Evolutionary conservation across 805 yeast species (phyloP).

Genomic region (Starmerella asiatica): DNA sequence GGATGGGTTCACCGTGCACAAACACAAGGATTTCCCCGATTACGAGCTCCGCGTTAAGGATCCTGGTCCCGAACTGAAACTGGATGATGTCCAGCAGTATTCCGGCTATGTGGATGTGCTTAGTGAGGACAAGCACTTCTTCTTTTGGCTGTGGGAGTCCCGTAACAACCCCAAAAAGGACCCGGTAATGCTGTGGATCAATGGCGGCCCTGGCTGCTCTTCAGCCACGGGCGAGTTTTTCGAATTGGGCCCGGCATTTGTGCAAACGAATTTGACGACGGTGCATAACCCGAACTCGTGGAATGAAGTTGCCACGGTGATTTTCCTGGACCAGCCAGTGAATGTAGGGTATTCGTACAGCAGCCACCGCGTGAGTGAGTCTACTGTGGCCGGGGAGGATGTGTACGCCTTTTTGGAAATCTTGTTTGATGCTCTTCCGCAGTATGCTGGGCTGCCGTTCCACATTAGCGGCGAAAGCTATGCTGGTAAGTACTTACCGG

Average conservation of each 20-base stretch:
- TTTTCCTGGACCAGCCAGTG: conserved; percentile 90
- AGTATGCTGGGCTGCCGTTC: conserved; percentile 43
- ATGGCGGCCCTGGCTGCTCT: conserved; percentile 98
- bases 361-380: conserved; percentile 14
- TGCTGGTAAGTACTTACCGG: conserved; percentile 93
- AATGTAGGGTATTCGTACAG: conserved; percentile 87
- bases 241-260: conserved; percentile 82
- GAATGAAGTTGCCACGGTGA: conserved; percentile 85
- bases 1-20: conserved; percentile 12
- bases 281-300: conserved; percentile 80
- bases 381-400: conserved; percentile 67
- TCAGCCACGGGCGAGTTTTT: conserved; percentile 83
- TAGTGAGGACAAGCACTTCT: conserved; percentile 82
- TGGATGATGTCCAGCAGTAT: conserved; percentile 70
- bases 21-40: conserved; percentile 22
- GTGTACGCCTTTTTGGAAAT: conserved; percentile 76
- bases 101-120: conserved; percentile 65
- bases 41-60: conserved; percentile 48
- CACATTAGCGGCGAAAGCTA: conserved; percentile 92
- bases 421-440: conserved; percentile 79
- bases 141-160: conserved; percentile 83
- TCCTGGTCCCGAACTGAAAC: conserved; percentile 51
- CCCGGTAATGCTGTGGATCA: conserved; percentile 79
- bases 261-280: conserved; percentile 52
- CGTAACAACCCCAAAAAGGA: conserved; percentile 72